Base-by-base conservation (phyloP, 768 basidiomycete species). In the Asterophora parasitica region DNA sequence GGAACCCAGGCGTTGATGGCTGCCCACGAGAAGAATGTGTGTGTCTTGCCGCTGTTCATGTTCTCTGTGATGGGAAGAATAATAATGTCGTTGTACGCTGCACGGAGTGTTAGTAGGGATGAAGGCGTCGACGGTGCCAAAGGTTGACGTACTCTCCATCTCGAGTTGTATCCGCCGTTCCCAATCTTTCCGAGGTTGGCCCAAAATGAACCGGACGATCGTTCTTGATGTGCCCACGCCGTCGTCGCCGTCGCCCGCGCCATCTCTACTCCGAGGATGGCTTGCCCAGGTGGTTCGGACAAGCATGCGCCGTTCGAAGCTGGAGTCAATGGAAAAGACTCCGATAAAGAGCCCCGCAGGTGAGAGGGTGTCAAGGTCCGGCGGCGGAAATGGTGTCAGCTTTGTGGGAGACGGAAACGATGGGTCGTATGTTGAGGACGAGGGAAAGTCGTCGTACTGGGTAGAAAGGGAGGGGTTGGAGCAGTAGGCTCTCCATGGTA, bases 401-500 rank as follows among this genome's bases (percentile, higher is more conserved):
- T 63, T 58, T 16, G 59, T 61, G 2, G 66, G 51, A n/a, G 68
- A 62, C 2, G 30, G 12, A 37, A 58, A 50, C 41, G 71, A 64
- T 38, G 23, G 34, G 12, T 44, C 49, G 19, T 74, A 56, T 7
- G 23, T n/a, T n/a, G n/a, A n/a, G n/a, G 74, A 58, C 45, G 71
- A 62, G 53, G 64, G 60, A 45, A 64, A 61, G 50, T 58, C 42
- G 49, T 76, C 57, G 54, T 72, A 67, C 42, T 78, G 67, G 8
- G 57, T 65, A 43, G 70, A 58, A 53, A 74, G 70, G 48, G 72
- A 55, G 40, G 85, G 85, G 46, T 82, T 74, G 17, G 88, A 80
- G 67, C 95, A 98, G 63, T 95, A 96, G 16, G 85, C 82, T 57
- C 92, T 82, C 93, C 93, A 98, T 38, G 93, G 93, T 6, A 96